Conservation (phyloP, 805 yeast genomes). For the Monosporozyma siamensis region DNA sequence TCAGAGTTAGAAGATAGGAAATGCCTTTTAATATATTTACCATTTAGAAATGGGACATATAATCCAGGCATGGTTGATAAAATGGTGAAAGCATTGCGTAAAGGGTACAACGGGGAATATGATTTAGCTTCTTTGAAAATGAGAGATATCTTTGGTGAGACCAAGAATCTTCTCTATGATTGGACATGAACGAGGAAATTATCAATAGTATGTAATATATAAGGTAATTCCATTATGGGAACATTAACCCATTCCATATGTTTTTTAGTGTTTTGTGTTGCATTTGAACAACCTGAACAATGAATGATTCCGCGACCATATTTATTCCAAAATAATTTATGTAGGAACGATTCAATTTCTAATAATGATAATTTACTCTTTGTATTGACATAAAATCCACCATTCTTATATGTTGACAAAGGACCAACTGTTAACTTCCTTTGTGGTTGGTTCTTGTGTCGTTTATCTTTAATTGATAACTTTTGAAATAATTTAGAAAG, state of each 20-base stretch:
- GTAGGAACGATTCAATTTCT: slow-evolving; percentile 18
- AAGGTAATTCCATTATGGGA: slow-evolving; percentile 18
- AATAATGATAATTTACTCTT: slow-evolving; percentile 10
- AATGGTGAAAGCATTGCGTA: slow-evolving; percentile 8
- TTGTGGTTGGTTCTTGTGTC: no score
- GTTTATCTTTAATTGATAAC: slow-evolving; percentile 7
- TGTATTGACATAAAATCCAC: slow-evolving; percentile 20
- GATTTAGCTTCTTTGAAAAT: neutral
- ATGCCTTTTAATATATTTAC: neutral
- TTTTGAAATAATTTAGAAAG: slow-evolving; percentile 9
- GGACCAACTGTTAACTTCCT: no score
- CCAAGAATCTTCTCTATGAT: neutral
- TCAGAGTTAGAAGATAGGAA: slow-evolving; percentile 12
- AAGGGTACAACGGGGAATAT: slow-evolving; percentile 12
- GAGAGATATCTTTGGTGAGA: slow-evolving; percentile 4
- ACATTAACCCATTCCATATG: slow-evolving; percentile 26
- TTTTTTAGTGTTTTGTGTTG: slow-evolving; percentile 9
- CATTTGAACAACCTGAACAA: slow-evolving; percentile 24
- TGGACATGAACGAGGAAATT: slow-evolving; percentile 6
- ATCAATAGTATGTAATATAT: slow-evolving; percentile 14
- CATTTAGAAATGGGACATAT: neutral
- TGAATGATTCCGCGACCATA: slow-evolving; percentile 24
- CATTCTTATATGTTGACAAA: slow-evolving; percentile 13
- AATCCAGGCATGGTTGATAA: slow-evolving; percentile 1
- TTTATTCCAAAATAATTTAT: slow-evolving; percentile 22